Percentiles rank a stretch among this genome's conserved stretches.
These are phyloP conservation scores for Hymenoscyphus repandus DNA, from an alignment of 2,329 filamentous ascomycete genomes.

Conservation along the genomic window DNA sequence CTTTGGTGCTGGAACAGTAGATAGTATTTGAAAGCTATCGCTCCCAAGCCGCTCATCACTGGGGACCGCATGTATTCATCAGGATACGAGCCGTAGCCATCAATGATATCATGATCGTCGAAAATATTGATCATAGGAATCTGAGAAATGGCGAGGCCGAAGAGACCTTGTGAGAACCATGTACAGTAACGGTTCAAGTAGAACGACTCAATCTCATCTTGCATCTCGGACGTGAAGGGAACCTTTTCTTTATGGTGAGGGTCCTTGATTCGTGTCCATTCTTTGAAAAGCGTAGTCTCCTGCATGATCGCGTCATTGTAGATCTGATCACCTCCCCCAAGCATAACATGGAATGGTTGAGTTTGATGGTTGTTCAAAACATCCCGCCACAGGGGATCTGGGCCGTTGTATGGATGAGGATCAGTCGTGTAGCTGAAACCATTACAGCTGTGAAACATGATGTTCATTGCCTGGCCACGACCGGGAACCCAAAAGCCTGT, in stretches of 20 bases:
- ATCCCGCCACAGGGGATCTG: conserved; percentile 95
- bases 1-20: conserved; percentile 98
- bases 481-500: conserved; percentile 94
- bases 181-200: conserved; percentile 83
- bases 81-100: conserved; percentile 90
- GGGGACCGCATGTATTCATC: conserved; percentile 86
- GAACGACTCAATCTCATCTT: conserved; percentile 80
- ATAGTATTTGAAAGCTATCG: conserved; percentile 96
- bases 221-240: conserved; percentile 75
- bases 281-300: conserved; percentile 69
- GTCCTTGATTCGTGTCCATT: conserved; percentile 81
- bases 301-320: conserved; percentile 85
- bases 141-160: conserved; percentile 85
- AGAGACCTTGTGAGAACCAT: conserved; percentile 96
- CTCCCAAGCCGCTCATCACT: conserved; percentile 84
- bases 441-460: conserved; percentile 98
- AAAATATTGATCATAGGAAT: conserved; percentile 99
- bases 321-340: conserved; percentile 94
- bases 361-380: conserved; percentile 89
- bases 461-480: conserved; percentile 83
- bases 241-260: conserved; percentile 72
- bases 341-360: conserved; percentile 94
- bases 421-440: conserved; percentile 83
- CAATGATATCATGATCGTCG: conserved; percentile 90
- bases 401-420: conserved; percentile 76